Conservation (phyloP, 2,329 filamentous ascomycete species). For the Xylaria sp. region DNA sequence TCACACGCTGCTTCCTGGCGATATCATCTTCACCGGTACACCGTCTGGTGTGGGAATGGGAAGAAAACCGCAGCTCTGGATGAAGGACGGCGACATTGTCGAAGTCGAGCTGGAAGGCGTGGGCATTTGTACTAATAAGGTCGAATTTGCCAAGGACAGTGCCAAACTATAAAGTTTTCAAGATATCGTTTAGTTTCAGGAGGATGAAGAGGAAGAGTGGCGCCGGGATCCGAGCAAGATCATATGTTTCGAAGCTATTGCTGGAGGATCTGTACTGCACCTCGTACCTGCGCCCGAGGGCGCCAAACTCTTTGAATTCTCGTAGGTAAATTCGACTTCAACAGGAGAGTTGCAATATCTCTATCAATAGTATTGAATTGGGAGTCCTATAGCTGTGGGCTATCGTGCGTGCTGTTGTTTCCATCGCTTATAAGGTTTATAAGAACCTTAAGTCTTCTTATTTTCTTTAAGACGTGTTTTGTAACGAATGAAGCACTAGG, state of each 20-base stretch:
- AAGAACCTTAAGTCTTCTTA: background rate
- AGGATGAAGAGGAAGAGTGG: background rate
- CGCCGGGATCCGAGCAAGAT: background rate
- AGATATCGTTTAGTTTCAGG: background rate
- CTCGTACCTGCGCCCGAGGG: background rate
- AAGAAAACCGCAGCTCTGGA: constrained; percentile 71
- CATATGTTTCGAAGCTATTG: background rate
- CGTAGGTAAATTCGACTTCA: background rate
- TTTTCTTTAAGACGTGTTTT: too few species aligned
- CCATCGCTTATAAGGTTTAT: background rate
- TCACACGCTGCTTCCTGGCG: constrained; percentile 70
- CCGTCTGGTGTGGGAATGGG: constrained; percentile 79
- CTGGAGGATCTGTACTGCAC: background rate
- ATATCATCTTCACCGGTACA: constrained; percentile 74
- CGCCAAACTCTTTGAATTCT: background rate
- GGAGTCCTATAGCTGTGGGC: background rate
- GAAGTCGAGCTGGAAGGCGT: constrained; percentile 75
- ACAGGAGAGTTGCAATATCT: background rate
- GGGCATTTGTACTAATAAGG: constrained; percentile 66
- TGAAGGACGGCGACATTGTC: constrained; percentile 76
- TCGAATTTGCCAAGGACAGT: constrained; percentile 55
- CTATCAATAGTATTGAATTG: background rate
- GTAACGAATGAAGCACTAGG: too few species aligned
- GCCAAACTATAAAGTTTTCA: constrained; percentile 29
- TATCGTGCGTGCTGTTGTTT: background rate